Evolutionary conservation across 139 green algal genomes (phyloP).

Genomic region (Volvox reticuliferus): DNA sequence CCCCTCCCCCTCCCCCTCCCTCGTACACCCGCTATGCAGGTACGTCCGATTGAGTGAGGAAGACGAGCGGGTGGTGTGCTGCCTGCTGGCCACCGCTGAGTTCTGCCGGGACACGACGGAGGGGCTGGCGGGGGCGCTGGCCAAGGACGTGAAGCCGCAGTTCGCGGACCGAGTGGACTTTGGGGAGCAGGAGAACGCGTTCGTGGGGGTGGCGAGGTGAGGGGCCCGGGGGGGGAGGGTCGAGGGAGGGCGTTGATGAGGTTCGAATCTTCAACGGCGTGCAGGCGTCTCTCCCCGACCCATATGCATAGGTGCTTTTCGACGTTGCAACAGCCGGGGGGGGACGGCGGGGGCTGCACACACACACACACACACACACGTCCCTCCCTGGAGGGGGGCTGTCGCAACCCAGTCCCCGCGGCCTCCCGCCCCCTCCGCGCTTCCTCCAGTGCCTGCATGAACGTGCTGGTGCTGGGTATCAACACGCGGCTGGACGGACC

Average conservation of each 20-base stretch:
- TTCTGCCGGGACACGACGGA: constrained; percentile 87
- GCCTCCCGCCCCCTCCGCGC: background rate
- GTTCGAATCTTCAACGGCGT: too few relatives aligned
- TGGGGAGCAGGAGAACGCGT: constrained; percentile 84
- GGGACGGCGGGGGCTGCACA: background rate
- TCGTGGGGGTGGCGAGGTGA: constrained; percentile 76
- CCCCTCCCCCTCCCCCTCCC: background rate
- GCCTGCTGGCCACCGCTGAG: constrained; percentile 94
- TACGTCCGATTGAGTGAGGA: constrained; percentile 66
- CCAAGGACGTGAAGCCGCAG: constrained; percentile 65
- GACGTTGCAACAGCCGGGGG: too few relatives aligned
- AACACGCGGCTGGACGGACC: constrained; percentile 90
- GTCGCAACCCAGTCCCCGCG: background rate
- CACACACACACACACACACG: background rate
- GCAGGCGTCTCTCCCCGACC: too few relatives aligned
- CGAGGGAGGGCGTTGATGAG: background rate
- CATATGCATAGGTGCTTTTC: too few relatives aligned
- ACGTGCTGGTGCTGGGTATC: constrained; percentile 88
- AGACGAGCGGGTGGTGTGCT: constrained; percentile 79
- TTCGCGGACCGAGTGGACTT: constrained; percentile 81
- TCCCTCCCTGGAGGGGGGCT: background rate
- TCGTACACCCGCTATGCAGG: constrained; percentile 64
- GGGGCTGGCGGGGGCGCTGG: constrained; percentile 71
- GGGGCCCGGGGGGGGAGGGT: background rate
- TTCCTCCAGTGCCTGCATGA: constrained; percentile 71